These are phyloP conservation scores for Musa itinerans DNA, from an alignment of 176 grass and related monocot species.

Conservation along the genomic window DNA sequence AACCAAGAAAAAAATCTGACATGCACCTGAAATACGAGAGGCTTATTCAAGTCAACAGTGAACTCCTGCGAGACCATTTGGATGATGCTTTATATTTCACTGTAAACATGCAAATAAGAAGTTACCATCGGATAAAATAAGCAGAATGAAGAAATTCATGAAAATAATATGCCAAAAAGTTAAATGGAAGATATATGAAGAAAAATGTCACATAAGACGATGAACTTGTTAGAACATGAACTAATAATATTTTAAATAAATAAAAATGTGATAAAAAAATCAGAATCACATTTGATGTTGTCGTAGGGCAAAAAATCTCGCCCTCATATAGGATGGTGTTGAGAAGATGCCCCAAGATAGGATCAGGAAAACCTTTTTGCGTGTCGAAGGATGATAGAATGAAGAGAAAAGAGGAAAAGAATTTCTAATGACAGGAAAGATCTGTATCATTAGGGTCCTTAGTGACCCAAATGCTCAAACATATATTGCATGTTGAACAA, in stretches of 20 bases:
- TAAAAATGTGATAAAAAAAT: too few species aligned
- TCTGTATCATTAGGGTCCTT: too few species aligned
- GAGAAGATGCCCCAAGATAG: too few species aligned
- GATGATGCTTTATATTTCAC: conserved; percentile 17
- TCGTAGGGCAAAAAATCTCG: background rate
- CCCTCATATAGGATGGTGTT: background rate
- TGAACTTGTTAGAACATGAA: background rate
- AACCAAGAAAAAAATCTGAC: background rate
- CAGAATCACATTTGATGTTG: too few species aligned
- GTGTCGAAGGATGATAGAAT: too few species aligned
- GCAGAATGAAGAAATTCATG: background rate
- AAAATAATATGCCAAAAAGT: background rate
- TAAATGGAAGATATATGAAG: background rate
- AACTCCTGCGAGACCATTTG: conserved; percentile 75
- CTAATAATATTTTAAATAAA: too few species aligned
- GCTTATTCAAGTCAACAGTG: conserved; percentile 80
- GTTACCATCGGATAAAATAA: background rate
- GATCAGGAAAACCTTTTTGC: too few species aligned
- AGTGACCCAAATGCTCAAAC: too few species aligned
- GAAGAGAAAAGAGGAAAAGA: too few species aligned
- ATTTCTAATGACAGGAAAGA: too few species aligned
- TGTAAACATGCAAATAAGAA: background rate
- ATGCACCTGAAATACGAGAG: conserved; percentile 89
- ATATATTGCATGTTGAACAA: too few species aligned
- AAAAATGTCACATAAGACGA: background rate